Evolutionary conservation across 2,329 filamentous ascomycete species (phyloP).

Genomic region (Sclerotinia glacialis): DNA sequence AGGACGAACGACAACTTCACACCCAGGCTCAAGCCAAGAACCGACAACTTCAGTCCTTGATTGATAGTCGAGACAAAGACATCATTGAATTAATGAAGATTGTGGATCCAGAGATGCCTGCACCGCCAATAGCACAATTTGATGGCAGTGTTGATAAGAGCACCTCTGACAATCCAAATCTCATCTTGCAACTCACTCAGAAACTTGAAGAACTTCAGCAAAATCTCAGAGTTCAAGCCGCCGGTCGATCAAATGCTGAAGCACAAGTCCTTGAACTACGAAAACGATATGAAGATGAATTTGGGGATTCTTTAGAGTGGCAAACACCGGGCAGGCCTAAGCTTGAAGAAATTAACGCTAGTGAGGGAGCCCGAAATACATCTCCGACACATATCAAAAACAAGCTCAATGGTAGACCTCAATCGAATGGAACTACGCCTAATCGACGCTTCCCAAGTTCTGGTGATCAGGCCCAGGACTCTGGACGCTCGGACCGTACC

Average conservation of each 20-base stretch:
- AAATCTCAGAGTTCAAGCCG: conserved; percentile 77
- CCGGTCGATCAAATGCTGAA: conserved; percentile 79
- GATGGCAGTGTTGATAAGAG: conserved; percentile 58
- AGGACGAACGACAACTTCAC: conserved; percentile 83
- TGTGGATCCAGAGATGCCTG: conserved; percentile 66
- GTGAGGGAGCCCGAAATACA: conserved; percentile 69
- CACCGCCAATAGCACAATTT: conserved; percentile 50
- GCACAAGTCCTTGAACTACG: conserved; percentile 76
- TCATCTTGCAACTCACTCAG: conserved; percentile 78
- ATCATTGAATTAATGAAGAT: conserved; percentile 80
- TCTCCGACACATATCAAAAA: conserved; percentile 69
- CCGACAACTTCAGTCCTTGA: conserved; percentile 71
- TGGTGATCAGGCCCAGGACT: conserved; percentile 64
- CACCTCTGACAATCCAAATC: conserved; percentile 51
- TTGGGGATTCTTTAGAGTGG: conserved; percentile 60
- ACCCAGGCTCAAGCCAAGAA: conserved; percentile 82
- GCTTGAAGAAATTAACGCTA: conserved; percentile 83
- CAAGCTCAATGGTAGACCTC: conserved; percentile 54
- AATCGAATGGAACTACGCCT: conserved; percentile 75
- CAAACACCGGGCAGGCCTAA: conserved; percentile 66
- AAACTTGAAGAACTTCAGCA: conserved; percentile 88
- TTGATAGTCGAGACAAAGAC: conserved; percentile 79
- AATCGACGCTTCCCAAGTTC: conserved; percentile 67
- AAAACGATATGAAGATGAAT: conserved; percentile 67
- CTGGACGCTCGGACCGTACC: conserved; percentile 79